Percentiles rank a stretch among this genome's conserved stretches.
These are phyloP conservation scores for Phytophthora uliginosa DNA, from an alignment of 352 stramenopile species.

Conservation along the genomic window DNA sequence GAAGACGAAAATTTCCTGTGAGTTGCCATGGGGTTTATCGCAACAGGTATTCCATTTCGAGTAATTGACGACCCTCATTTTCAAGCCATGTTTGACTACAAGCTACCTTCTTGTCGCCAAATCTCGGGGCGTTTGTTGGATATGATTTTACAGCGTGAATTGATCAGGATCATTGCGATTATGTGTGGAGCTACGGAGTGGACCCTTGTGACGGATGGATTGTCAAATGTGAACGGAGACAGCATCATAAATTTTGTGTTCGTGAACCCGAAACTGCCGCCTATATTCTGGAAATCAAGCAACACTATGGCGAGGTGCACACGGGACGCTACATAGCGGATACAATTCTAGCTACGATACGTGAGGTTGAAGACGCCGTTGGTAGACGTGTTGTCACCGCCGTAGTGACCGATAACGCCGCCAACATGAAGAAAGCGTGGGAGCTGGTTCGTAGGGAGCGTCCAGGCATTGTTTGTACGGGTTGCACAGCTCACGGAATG, in stretches of 20 bases:
- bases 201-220: conserved; percentile 16
- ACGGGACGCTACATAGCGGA: conserved; percentile 6
- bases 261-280: conserved; percentile 2
- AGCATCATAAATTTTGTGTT: conserved; percentile 25
- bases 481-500: conserved; percentile 18
- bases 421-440: conserved; percentile 20
- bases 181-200: not conserved
- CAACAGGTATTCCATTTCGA: conserved; percentile 6
- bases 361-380: not conserved
- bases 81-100: conserved; percentile 8
- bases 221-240: conserved; percentile 11
- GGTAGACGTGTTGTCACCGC: not conserved
- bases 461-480: conserved; percentile 12
- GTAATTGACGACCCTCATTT: conserved; percentile 1
- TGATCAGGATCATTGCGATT: not conserved
- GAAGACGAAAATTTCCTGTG: too few relatives aligned
- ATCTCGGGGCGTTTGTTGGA: not conserved
- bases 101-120: conserved; percentile 9
- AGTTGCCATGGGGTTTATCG: not conserved
- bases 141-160: not conserved
- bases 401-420: conserved; percentile 17
- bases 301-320: not conserved
- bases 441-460: not conserved
- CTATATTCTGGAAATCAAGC: conserved; percentile 16
- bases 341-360: conserved; percentile 1